phyloP scores from a whole-genome alignment of 441 rosid species.

The Gossypium trilobum region DNA sequence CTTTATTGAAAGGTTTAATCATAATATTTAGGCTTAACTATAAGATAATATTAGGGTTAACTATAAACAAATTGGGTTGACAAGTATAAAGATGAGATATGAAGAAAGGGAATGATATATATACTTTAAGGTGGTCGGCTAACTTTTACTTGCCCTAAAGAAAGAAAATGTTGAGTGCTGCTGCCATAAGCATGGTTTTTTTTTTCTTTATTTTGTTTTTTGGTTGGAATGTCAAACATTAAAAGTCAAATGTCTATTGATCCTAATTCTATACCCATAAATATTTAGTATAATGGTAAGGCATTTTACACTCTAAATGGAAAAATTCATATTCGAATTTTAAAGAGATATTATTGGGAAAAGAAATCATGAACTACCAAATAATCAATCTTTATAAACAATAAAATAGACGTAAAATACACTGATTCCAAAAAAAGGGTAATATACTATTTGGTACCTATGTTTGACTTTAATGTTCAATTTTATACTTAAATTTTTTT shows the following conservation, averaged over 20 bases:
- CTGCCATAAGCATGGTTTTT: not conserved
- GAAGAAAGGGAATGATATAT: not conserved
- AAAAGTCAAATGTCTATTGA: not conserved
- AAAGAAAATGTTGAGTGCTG: not conserved
- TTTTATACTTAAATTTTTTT: too few species aligned
- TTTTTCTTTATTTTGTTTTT: not conserved
- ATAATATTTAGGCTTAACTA: not conserved
- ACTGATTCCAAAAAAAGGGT: too few species aligned
- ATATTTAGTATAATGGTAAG: too few species aligned
- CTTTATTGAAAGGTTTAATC: slow-evolving; percentile 7
- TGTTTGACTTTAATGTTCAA: too few species aligned
- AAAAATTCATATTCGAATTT: too few species aligned
- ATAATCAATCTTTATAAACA: too few species aligned
- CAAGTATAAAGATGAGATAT: not conserved
- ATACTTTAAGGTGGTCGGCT: slow-evolving; percentile 1
- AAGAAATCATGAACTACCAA: too few species aligned
- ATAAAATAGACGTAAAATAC: too few species aligned
- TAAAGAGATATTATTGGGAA: too few species aligned
- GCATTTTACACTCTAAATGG: not conserved
- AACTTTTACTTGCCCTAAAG: slow-evolving; percentile 16
- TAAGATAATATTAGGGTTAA: not conserved
- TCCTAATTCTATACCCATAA: too few species aligned
- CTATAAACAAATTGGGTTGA: not conserved
- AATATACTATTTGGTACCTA: too few species aligned
- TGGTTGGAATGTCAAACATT: not conserved